Base-by-base conservation (phyloP, 2,329 filamentous ascomycete species). In the Phoma sp. region DNA sequence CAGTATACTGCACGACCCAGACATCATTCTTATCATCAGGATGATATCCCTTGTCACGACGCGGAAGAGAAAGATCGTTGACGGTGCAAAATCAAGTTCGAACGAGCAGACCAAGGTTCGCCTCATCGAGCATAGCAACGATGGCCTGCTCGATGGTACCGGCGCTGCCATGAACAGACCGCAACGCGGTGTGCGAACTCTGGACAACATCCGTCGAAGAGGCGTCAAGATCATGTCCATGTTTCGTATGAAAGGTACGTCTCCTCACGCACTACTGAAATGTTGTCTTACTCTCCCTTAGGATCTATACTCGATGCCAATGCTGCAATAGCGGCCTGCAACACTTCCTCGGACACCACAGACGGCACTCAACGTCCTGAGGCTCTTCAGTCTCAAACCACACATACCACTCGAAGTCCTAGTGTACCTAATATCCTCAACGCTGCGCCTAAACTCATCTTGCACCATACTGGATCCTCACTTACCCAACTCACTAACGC, bases 201-300 rank as follows among this genome's bases (percentile, higher is more conserved):
- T 74, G 34, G 65, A 51, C 26, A 68, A 63, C 23, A 46, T 74
- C 21, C 70, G 71, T 15, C 65, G 65, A 33, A 64, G 67, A 43
- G 67, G 71, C 52, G 46, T 73, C 46, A 72, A 62, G 52, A 64
- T 75, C 42, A 62, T 73, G 42, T 73, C 72, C 9, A 64, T 73
- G 40, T 73, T 75, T 33, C 65, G 71, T 47, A 61, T 61, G 26
- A 74, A 71, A 62, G 64, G 72, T 68, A 61, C 38, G 37, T 29
- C 2, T 12, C 7, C 5, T 20, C n/a, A 15, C n/a, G 4, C 4
- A 4, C 11, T 23, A 1, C 20, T 2, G 2, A 5, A 4, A 20
- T 9, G 7, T 15, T 10, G 9, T 30, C 40, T 55, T 3, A 55
- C 29, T 10, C 4, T 25, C 2, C 1, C 4, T 11, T 29, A 55